phyloP scores from a whole-genome alignment of 129 eudicot genomes.

The Flaveria bidentis region DNA sequence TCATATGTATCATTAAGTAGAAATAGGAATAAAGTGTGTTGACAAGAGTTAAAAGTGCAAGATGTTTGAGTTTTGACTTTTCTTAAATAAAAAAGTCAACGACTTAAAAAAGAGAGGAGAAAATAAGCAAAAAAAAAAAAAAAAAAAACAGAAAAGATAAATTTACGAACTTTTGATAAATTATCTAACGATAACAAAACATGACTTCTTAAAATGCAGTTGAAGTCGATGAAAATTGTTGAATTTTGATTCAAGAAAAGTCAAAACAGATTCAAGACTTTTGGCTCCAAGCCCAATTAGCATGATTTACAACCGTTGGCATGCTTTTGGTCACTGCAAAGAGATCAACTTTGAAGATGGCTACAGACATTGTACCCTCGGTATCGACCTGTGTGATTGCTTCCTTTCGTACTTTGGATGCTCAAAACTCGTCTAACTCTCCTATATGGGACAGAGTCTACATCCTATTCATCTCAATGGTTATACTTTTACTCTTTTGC shows the following conservation, averaged over 20 bases:
- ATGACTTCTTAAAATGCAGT: too few species aligned
- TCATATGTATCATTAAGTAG: neutral
- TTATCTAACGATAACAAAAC: neutral
- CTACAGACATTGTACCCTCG: slow-evolving; percentile 84
- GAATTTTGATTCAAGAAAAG: slow-evolving; percentile 1
- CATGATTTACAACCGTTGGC: slow-evolving; percentile 93
- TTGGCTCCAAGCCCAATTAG: slow-evolving; percentile 84
- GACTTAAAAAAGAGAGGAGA: too few species aligned
- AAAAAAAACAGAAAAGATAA: too few species aligned
- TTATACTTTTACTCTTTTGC: neutral
- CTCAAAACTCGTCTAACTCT: slow-evolving; percentile 68
- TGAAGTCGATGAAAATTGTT: neutral
- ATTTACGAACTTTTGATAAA: too few species aligned
- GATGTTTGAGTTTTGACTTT: neutral
- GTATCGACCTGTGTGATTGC: slow-evolving; percentile 70
- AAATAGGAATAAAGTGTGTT: neutral
- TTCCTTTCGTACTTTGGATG: slow-evolving; percentile 79
- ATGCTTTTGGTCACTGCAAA: slow-evolving; percentile 45
- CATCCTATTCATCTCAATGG: slow-evolving; percentile 24
- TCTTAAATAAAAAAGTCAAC: too few species aligned
- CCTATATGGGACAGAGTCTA: slow-evolving; percentile 79
- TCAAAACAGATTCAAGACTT: slow-evolving; percentile 32
- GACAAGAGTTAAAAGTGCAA: neutral
- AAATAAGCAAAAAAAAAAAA: too few species aligned
- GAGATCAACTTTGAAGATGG: slow-evolving; percentile 76